These are phyloP conservation scores for Coemansia sp. DNA, from an alignment of 192 early-diverging fungal species.

Conservation along the genomic window DNA sequence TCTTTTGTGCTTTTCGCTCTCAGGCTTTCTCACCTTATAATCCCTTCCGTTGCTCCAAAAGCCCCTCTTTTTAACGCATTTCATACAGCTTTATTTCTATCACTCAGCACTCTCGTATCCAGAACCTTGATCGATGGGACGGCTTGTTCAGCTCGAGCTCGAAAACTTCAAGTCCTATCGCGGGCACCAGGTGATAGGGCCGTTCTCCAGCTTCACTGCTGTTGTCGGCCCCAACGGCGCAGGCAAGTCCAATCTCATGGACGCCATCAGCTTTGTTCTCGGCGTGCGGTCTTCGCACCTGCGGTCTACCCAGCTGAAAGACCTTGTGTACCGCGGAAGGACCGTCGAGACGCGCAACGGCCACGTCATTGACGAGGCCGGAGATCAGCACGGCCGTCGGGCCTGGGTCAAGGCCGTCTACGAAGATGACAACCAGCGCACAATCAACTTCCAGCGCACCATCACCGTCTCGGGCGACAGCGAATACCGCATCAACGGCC, in stretches of 20 bases:
- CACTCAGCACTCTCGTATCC: neutral
- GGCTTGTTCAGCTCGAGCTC: slow-evolving; percentile 84
- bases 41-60: neutral
- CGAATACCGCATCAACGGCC: slow-evolving; percentile 87
- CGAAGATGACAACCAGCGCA: slow-evolving; percentile 59
- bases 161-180: slow-evolving; percentile 99
- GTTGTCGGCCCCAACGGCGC: slow-evolving; percentile 98
- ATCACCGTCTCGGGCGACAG: slow-evolving; percentile 66
- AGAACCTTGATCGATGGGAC: slow-evolving; percentile 55
- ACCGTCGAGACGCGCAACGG: slow-evolving; percentile 50
- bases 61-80: neutral
- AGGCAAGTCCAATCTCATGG: slow-evolving; percentile 99
- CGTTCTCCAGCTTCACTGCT: slow-evolving; percentile 90
- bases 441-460: slow-evolving; percentile 69
- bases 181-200: slow-evolving; percentile 89
- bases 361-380: slow-evolving; percentile 50
- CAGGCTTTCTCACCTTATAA: neutral
- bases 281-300: slow-evolving; percentile 91
- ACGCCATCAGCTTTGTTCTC: slow-evolving; percentile 97
- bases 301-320: slow-evolving; percentile 81
- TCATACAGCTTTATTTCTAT: too few species aligned
- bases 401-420: slow-evolving; percentile 86
- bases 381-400: slow-evolving; percentile 47
- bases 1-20: neutral
- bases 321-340: slow-evolving; percentile 83